Evolutionary conservation across 1,284 basidiomycete species (phyloP), one percentile per base, ranked within the genome.

Genomic region (Ustilago trichophora): DNA sequence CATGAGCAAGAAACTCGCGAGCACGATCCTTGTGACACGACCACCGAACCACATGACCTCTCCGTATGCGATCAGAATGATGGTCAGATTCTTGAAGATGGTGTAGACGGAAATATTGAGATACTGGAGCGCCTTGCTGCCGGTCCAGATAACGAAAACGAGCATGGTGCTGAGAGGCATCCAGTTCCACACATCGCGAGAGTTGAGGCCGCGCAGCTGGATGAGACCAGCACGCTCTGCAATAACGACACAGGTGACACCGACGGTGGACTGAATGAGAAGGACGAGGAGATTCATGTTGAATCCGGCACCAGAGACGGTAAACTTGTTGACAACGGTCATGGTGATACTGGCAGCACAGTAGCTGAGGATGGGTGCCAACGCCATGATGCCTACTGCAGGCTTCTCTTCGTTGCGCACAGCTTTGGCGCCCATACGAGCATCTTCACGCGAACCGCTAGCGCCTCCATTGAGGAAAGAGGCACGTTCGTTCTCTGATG

Each of bases 71-170:
- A 98, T 98, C 31, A 99, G 87, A 72, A 98, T 98, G 78, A 98
- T 99, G 24, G 96, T 97, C 75, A 98, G 82, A 82, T 99, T 99
- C 84, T 99, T 99, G 88, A 98, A 98, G 73, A 99, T 98, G 3
- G 96, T 84, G 75, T 84, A 84, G 47, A 82, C 80, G 10, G 81
- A 75, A 22, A 82, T 81, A 53, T 75, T 77, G 60, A 82, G 75
- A 36, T 69, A 72, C 63, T 82, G 81, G 80, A 98, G 85, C 78
- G 92, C 93, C 84, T 98, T 98, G 38, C 92, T 95, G 8, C 96
- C 96, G 0, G 96, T 98, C 83, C 97, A 99, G 82, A 99, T 98
- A 45, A 98, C 95, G 51, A 87, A 87, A 52, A 97, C 95, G 35
- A 98, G 89, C 70, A 95, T 85, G 71, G 90, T 89, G 70, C 92